These are phyloP conservation scores for Trypanosoma scelopori DNA, from an alignment of 208 protist species.

Conservation along the genomic window DNA sequence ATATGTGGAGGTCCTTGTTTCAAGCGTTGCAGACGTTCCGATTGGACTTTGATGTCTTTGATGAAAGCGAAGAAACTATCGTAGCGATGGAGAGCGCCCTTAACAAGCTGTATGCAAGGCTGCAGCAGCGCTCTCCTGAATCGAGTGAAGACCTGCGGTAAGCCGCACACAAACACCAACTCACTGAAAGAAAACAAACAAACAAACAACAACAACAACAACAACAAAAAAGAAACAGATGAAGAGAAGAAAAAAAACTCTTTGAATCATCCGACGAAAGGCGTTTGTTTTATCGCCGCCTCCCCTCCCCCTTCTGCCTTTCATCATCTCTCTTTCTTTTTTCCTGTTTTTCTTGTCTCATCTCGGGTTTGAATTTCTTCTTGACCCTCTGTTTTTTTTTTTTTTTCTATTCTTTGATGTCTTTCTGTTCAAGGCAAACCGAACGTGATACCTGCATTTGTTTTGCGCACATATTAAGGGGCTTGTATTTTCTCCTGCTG, in stretches of 20 bases:
- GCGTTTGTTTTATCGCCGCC: slow-evolving; percentile 9
- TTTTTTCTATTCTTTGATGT: too few relatives aligned
- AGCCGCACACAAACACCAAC: not conserved
- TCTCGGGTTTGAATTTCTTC: not conserved
- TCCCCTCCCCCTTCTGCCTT: not conserved
- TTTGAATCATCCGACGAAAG: too few relatives aligned
- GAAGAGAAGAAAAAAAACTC: not conserved
- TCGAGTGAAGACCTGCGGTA: slow-evolving; percentile 3
- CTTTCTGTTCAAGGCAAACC: too few relatives aligned
- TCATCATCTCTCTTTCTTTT: not conserved
- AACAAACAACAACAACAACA: too few relatives aligned
- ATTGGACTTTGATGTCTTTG: slow-evolving; percentile 31
- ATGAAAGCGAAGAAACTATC: slow-evolving; percentile 29
- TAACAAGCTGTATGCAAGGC: slow-evolving; percentile 15
- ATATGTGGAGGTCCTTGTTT: slow-evolving; percentile 21
- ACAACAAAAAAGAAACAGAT: not conserved
- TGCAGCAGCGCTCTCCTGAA: slow-evolving; percentile 9
- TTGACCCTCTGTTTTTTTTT: too few relatives aligned
- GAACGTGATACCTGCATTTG: too few relatives aligned
- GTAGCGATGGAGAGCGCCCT: slow-evolving; percentile 26
- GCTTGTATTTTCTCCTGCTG: too few relatives aligned
- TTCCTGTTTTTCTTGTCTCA: not conserved
- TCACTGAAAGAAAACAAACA: too few relatives aligned
- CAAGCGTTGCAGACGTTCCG: slow-evolving; percentile 17
- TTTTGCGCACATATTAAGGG: too few relatives aligned